A percentile compares a stretch with the other conserved stretches of the same genome.
phyloP scores from a whole-genome alignment of 768 basidiomycete species.

The Suillus clintonianus region DNA sequence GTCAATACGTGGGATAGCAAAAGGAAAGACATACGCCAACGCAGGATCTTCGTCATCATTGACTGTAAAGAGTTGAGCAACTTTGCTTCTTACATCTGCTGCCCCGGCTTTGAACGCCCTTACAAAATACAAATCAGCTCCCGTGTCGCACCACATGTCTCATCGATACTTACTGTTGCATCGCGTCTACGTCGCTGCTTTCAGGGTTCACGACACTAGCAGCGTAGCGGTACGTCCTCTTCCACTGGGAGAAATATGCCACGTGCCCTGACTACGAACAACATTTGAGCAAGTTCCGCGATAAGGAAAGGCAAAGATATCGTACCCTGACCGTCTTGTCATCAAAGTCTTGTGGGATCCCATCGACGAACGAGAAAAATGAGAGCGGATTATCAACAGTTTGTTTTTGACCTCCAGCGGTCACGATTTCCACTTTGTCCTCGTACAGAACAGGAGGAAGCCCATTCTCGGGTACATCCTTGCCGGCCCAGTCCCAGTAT shows the following conservation, averaged over 20 bases:
- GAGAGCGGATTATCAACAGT: conserved; percentile 21
- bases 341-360: conserved; percentile 20
- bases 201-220: conserved; percentile 7
- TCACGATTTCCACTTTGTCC: conserved; percentile 12
- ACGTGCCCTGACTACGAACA: conserved; percentile 9
- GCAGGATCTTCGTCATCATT: conserved; percentile 11
- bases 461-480: conserved; percentile 15
- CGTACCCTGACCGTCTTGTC: conserved; percentile 11
- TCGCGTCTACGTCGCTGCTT: conserved; percentile 13
- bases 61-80: conserved; percentile 21
- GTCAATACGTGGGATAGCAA: background rate
- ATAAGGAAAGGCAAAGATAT: background rate
- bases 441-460: conserved; percentile 21
- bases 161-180: conserved; percentile 17
- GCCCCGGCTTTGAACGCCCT: conserved; percentile 21
- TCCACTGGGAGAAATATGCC: conserved; percentile 22
- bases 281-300: background rate
- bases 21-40: conserved; percentile 9
- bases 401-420: conserved; percentile 7
- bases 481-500: conserved; percentile 32
- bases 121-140: background rate
- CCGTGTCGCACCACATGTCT: background rate
- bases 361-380: conserved; percentile 13
- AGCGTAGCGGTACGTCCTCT: conserved; percentile 18
- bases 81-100: conserved; percentile 10